A percentile compares a stretch with the other conserved stretches of the same genome.
Evolutionary conservation across 768 basidiomycete genomes (phyloP).

Genomic region (Mycena indigotica): DNA sequence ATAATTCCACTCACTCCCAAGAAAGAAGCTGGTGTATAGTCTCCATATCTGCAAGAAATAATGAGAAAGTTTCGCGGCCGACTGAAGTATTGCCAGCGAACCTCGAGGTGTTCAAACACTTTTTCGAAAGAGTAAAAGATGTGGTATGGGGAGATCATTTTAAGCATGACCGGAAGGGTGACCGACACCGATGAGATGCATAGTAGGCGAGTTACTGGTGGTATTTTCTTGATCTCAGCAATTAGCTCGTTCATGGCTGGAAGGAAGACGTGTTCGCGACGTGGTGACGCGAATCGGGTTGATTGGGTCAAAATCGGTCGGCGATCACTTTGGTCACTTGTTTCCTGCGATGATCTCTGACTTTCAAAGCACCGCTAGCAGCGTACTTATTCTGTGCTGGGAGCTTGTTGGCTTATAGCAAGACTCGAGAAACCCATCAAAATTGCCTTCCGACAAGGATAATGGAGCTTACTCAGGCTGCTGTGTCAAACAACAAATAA

Average conservation of each 20-base stretch:
- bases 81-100: constrained; percentile 28
- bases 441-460: too few species aligned
- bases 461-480: too few species aligned
- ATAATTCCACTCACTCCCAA: constrained; percentile 52
- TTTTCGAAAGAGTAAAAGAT: constrained; percentile 54
- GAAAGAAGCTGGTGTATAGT: constrained; percentile 70
- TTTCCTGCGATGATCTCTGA: too few species aligned
- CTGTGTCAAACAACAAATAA: too few species aligned
- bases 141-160: constrained; percentile 53
- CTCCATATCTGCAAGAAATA: constrained; percentile 62
- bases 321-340: too few species aligned
- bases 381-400: too few species aligned
- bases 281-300: not conserved
- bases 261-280: constrained; percentile 1
- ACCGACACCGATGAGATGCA: constrained; percentile 61
- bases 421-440: too few species aligned
- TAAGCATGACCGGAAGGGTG: constrained; percentile 58
- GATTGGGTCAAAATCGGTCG: too few species aligned
- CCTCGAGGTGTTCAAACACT: constrained; percentile 55
- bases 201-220: constrained; percentile 78
- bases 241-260: constrained; percentile 47
- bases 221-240: constrained; percentile 76
- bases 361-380: too few species aligned
- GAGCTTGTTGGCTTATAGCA: too few species aligned
- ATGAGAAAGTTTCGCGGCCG: constrained; percentile 3